phyloP scores from a whole-genome alignment of 805 yeast genomes.

The Starmera caribaea region DNA sequence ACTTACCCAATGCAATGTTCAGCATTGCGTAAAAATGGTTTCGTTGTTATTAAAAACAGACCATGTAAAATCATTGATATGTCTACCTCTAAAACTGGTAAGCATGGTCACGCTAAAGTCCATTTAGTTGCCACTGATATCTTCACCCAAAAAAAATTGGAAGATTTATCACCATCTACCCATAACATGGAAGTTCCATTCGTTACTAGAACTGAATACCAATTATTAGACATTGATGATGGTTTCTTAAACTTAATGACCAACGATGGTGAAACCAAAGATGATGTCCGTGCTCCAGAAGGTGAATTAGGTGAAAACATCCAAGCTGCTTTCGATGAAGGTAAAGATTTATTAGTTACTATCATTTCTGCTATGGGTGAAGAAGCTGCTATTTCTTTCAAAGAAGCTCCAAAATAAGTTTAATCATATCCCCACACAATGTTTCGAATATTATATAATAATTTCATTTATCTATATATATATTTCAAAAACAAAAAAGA shows the following conservation, averaged over 20 bases:
- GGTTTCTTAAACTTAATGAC: constrained; percentile 96
- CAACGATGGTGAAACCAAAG: constrained; percentile 97
- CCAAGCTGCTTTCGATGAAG: constrained; percentile 91
- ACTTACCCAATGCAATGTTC: constrained; percentile 99
- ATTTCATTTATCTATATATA: too few relatives aligned
- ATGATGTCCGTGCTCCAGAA: constrained; percentile 97
- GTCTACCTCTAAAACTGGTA: constrained; percentile 99
- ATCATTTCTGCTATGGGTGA: constrained; percentile 98
- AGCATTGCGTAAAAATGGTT: constrained; percentile 99
- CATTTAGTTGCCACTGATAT: constrained; percentile 98
- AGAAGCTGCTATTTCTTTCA: constrained; percentile 97
- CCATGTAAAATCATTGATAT: constrained; percentile 99
- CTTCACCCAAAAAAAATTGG: constrained; percentile 98
- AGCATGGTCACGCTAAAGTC: constrained; percentile 99
- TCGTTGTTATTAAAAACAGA: constrained; percentile 97
- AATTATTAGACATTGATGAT: constrained; percentile 96
- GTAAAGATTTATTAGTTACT: constrained; percentile 95
- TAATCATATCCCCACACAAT: not conserved
- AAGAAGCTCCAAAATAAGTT: constrained; percentile 83
- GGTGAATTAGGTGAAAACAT: constrained; percentile 94
- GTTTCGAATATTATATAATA: too few relatives aligned
- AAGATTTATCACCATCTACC: constrained; percentile 99
- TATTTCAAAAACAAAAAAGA: too few relatives aligned
- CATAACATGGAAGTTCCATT: constrained; percentile 99
- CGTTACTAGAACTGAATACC: constrained; percentile 92